phyloP scores from a whole-genome alignment of 805 yeast species.

The Candida argentea region DNA sequence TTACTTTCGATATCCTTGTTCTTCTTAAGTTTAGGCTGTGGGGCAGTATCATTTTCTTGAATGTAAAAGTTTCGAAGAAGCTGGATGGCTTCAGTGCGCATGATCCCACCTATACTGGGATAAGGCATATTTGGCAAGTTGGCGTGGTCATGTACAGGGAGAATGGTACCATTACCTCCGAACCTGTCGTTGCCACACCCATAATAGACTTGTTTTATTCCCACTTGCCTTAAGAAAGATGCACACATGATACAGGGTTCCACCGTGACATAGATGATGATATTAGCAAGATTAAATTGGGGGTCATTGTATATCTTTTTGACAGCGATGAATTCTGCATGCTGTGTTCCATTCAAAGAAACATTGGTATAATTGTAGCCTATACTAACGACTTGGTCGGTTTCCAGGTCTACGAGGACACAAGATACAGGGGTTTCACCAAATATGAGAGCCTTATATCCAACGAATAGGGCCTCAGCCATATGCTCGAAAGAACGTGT shows the following conservation, averaged over 20 bases:
- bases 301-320: slow-evolving; percentile 21
- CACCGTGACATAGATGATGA: slow-evolving; percentile 82
- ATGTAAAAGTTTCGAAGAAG: slow-evolving; percentile 76
- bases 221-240: slow-evolving; percentile 73
- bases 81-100: slow-evolving; percentile 74
- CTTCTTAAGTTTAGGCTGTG: slow-evolving; percentile 66
- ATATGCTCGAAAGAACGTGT: slow-evolving; percentile 29
- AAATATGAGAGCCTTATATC: slow-evolving; percentile 50
- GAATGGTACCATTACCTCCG: slow-evolving; percentile 92
- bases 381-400: slow-evolving; percentile 46
- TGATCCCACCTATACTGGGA: slow-evolving; percentile 63
- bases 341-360: slow-evolving; percentile 78
- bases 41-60: slow-evolving; percentile 78
- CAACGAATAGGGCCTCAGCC: slow-evolving; percentile 45
- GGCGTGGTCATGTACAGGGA: slow-evolving; percentile 32
- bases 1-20: slow-evolving; percentile 49
- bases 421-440: slow-evolving; percentile 85
- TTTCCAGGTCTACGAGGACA: slow-evolving; percentile 33
- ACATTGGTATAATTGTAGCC: slow-evolving; percentile 85
- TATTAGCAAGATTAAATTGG: slow-evolving; percentile 30
- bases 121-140: slow-evolving; percentile 25
- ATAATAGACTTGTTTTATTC: slow-evolving; percentile 63
- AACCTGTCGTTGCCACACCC: slow-evolving; percentile 94
- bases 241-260: slow-evolving; percentile 99
- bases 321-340: slow-evolving; percentile 86